Evolutionary conservation across 2,329 filamentous ascomycete genomes (phyloP).

Genomic region (Cladophialophora chaetospira): DNA sequence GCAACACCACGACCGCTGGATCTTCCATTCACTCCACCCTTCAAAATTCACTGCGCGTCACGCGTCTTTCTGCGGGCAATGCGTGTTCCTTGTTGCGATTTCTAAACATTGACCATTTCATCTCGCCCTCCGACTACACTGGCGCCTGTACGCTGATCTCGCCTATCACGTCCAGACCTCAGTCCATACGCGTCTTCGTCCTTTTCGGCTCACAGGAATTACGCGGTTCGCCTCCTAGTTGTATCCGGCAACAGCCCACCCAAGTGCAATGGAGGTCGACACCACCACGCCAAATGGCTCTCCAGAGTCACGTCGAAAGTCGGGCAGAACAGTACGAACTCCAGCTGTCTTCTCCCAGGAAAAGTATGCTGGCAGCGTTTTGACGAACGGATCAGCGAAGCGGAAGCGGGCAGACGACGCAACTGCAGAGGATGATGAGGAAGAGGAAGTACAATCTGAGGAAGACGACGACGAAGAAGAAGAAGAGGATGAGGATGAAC

Average conservation of each 20-base stretch:
- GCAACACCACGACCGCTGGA: not conserved
- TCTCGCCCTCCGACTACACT: not conserved
- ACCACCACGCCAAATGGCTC: conserved; percentile 27
- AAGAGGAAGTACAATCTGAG: conserved; percentile 33
- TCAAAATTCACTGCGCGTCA: conserved; percentile 16
- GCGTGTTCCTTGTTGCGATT: conserved; percentile 6
- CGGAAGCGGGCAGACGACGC: conserved; percentile 52
- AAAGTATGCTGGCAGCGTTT: conserved; percentile 35
- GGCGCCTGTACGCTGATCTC: not conserved
- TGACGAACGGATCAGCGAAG: conserved; percentile 44
- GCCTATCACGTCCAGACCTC: not conserved
- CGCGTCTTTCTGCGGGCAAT: conserved; percentile 16
- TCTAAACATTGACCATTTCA: not conserved
- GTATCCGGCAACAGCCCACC: not conserved
- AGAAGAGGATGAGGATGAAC: conserved; percentile 37
- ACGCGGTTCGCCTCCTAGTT: not conserved
- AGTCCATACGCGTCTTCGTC: too few relatives aligned
- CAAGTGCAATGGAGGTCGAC: conserved; percentile 19
- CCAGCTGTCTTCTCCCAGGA: conserved; percentile 47
- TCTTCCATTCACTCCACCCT: conserved; percentile 1
- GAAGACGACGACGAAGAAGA: conserved; percentile 32
- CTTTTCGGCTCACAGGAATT: too few relatives aligned
- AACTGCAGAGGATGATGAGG: conserved; percentile 36
- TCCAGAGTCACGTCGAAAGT: conserved; percentile 42
- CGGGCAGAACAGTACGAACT: conserved; percentile 46